These are phyloP conservation scores for Phytopythium oedochilum DNA, from an alignment of 352 stramenopile species.

Conservation along the genomic window DNA sequence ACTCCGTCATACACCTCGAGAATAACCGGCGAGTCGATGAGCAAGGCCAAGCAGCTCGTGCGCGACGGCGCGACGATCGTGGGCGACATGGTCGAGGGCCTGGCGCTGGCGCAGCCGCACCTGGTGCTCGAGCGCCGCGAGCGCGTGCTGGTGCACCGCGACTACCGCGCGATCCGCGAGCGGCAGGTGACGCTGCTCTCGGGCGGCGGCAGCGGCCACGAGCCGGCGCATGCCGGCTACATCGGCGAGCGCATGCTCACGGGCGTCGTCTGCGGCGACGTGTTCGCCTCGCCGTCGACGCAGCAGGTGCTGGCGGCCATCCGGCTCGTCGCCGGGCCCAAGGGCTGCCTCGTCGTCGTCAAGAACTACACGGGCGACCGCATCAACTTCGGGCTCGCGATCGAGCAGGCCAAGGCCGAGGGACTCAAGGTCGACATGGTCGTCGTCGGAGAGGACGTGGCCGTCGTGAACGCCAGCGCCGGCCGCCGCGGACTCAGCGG, in stretches of 20 bases:
- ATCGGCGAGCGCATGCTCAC: constrained; percentile 96
- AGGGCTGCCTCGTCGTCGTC: constrained; percentile 94
- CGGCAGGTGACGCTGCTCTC: constrained; percentile 76
- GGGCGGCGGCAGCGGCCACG: constrained; percentile 85
- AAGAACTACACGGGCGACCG: constrained; percentile 99
- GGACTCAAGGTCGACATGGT: constrained; percentile 92
- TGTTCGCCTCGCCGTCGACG: constrained; percentile 95
- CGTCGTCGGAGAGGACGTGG: constrained; percentile 94
- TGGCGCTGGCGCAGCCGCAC: constrained; percentile 60
- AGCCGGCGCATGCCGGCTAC: constrained; percentile 96
- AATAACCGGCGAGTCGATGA: too few species aligned
- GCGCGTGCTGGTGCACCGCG: constrained; percentile 68
- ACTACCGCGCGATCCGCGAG: constrained; percentile 57
- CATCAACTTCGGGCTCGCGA: constrained; percentile 98
- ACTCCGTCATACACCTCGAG: background rate
- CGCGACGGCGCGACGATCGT: constrained; percentile 46
- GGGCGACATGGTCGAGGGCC: constrained; percentile 73
- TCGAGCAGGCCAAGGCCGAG: constrained; percentile 93
- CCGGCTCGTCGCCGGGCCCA: constrained; percentile 65
- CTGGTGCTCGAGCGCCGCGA: constrained; percentile 56
- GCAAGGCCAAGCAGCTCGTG: constrained; percentile 53
- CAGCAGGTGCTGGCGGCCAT: constrained; percentile 95
- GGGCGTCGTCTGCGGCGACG: constrained; percentile 93
- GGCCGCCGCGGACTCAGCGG: constrained; percentile 95
- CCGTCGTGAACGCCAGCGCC: constrained; percentile 91